A percentile compares a stretch with the other conserved stretches of the same genome.
phyloP scores from a whole-genome alignment of 2,329 filamentous ascomycete species.

The Fusarium transvaalense region DNA sequence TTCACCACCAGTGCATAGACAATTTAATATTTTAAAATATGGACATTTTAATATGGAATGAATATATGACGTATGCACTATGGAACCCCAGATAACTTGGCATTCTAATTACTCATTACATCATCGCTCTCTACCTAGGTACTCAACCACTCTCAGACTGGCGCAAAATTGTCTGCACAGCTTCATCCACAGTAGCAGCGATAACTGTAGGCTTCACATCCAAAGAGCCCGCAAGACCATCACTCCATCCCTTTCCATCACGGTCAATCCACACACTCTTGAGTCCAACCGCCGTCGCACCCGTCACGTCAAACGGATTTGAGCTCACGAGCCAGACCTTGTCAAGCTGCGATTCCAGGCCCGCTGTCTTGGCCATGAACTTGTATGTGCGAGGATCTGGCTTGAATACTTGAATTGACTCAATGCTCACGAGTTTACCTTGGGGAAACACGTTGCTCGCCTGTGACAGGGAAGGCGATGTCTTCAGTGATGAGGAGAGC shows the following conservation, averaged over 20 bases:
- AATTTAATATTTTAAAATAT: background rate
- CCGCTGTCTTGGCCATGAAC: slow-evolving; percentile 66
- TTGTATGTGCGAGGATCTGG: slow-evolving; percentile 72
- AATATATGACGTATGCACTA: slow-evolving; percentile 3
- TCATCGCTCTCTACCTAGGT: slow-evolving; percentile 10
- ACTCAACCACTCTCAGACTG: slow-evolving; percentile 5
- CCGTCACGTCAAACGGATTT: slow-evolving; percentile 80
- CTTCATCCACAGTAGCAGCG: slow-evolving; percentile 68
- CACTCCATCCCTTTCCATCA: slow-evolving; percentile 72
- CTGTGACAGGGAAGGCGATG: slow-evolving; percentile 57
- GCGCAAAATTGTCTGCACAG: slow-evolving; percentile 57
- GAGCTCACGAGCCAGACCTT: slow-evolving; percentile 77
- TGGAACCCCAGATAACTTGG: slow-evolving; percentile 1
- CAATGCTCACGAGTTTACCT: slow-evolving; percentile 69
- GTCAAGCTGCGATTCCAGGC: slow-evolving; percentile 58
- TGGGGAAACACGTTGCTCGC: slow-evolving; percentile 51
- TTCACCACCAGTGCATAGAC: background rate
- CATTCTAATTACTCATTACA: slow-evolving; percentile 4
- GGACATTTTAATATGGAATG: background rate
- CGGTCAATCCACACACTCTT: slow-evolving; percentile 77
- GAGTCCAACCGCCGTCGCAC: slow-evolving; percentile 71
- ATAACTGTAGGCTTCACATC: slow-evolving; percentile 65
- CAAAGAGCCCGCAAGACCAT: slow-evolving; percentile 65
- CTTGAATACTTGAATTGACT: slow-evolving; percentile 73
- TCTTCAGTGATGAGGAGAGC: slow-evolving; percentile 70